A percentile compares a stretch with the other conserved stretches of the same genome.
Conservation (phyloP, 1,284 basidiomycete genomes). For the Cryptococcus floricola region DNA sequence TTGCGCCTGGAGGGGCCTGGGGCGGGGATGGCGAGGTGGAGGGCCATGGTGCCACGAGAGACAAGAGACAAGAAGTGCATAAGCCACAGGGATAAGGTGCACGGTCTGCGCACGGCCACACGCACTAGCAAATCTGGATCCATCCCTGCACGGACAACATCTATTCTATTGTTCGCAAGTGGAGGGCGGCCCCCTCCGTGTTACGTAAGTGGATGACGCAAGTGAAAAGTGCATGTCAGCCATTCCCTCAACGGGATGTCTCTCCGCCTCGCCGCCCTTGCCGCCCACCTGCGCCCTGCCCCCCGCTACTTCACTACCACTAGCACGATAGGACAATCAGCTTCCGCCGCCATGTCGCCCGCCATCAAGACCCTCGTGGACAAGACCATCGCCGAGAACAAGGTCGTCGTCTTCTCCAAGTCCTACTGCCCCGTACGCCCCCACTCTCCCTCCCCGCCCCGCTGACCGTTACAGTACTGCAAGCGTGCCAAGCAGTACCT, state of each 20-base stretch:
- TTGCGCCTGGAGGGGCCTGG: no score
- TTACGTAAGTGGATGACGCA: no score
- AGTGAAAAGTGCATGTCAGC: no score
- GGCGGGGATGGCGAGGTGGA: no score
- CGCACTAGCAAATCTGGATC: no score
- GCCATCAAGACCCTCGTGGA: constrained; percentile 43
- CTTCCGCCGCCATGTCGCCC: constrained; percentile 32
- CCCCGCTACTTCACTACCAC: constrained; percentile 1
- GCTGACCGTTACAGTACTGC: constrained; percentile 35
- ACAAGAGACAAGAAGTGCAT: no score
- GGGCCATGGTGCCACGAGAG: no score
- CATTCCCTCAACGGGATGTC: not conserved
- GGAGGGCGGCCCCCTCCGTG: no score
- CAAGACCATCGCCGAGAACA: constrained; percentile 43
- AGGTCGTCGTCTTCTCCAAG: constrained; percentile 48
- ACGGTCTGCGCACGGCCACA: no score
- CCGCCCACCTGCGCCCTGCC: constrained; percentile 9
- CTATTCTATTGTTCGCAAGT: no score
- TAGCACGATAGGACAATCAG: constrained; percentile 46
- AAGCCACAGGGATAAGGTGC: no score
- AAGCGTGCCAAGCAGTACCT: constrained; percentile 40
- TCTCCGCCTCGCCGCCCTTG: constrained; percentile 23
- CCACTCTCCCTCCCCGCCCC: not conserved
- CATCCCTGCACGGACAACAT: no score
- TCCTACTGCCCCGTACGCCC: constrained; percentile 47